phyloP scores from a whole-genome alignment of 192 early-diverging fungal species.

The Coemansia sp. region DNA sequence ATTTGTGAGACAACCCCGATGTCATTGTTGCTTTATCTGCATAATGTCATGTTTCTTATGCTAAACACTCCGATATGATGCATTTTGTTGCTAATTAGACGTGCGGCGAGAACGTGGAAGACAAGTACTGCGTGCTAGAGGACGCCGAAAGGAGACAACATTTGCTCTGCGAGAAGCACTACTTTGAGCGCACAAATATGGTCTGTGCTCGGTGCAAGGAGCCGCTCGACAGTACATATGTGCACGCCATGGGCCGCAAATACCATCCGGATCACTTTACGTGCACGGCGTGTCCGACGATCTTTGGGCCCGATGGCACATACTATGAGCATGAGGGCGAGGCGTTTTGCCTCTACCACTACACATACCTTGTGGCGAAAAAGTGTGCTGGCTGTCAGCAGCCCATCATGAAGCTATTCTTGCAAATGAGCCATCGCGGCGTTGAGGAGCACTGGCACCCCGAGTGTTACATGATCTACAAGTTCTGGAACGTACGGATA shows the following conservation, averaged over 20 bases:
- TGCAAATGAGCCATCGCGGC: slow-evolving; percentile 83
- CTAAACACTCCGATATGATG: background rate
- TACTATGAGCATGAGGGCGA: slow-evolving; percentile 95
- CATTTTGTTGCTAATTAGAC: slow-evolving; percentile 18
- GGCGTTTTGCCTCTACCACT: slow-evolving; percentile 95
- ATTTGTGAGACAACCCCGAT: slow-evolving; percentile 2
- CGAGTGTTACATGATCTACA: slow-evolving; percentile 99
- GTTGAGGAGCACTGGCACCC: slow-evolving; percentile 95
- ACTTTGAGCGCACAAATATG: slow-evolving; percentile 51
- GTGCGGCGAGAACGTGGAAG: slow-evolving; percentile 44
- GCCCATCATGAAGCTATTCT: slow-evolving; percentile 94
- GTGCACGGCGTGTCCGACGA: slow-evolving; percentile 86
- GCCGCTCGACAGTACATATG: slow-evolving; percentile 88
- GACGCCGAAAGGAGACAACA: slow-evolving; percentile 38
- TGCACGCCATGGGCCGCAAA: slow-evolving; percentile 89
- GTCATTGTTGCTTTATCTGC: slow-evolving; percentile 11
- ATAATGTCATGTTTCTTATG: background rate
- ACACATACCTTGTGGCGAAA: slow-evolving; percentile 84
- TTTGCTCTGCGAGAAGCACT: slow-evolving; percentile 49
- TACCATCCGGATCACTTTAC: slow-evolving; percentile 99
- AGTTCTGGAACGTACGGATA: slow-evolving; percentile 64
- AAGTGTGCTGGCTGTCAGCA: slow-evolving; percentile 96
- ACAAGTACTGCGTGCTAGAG: slow-evolving; percentile 39
- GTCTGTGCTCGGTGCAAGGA: slow-evolving; percentile 74
- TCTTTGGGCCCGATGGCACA: slow-evolving; percentile 93